Evolutionary conservation across 176 grass and related monocot species (phyloP), one percentile per base, ranked within the genome.

Genomic region (Panicum miliaceum): DNA sequence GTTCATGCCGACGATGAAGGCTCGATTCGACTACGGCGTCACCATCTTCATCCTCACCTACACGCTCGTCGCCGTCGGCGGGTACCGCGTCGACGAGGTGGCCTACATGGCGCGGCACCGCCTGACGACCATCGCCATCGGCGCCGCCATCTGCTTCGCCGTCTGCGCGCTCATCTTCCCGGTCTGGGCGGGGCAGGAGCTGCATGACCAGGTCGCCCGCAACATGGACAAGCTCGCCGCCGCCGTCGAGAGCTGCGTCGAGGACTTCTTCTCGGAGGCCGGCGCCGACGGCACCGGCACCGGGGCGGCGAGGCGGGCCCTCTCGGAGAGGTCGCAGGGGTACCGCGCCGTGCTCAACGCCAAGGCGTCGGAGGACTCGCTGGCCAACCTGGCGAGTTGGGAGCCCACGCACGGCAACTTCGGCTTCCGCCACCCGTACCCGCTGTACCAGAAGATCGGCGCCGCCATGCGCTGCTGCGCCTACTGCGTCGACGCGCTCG

Each of bases 11-110:
- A 86, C 26, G 23, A 78, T 95, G 57, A 88, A 88, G 74, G 73
- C 76, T 3, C 88, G 85, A 7, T 95, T 90, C 71, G 93, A 94
- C 81, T 94, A 94, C n/a, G 88, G 93, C 22, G 68, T 94, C 43
- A 88, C 85, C 50, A 88, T 90, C 38, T 95, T 95, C 69, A 92
- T 92, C 85, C 79, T 92, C 53, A 95, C 90, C 12, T 95, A 88
- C 79, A 88, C 85, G 75, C 38, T 90, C 54, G 75, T 95, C 25
- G 85, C 90, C 3, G 87, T 95, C 50, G 86, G 85, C 0, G 88
- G 90, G 18, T 95, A 95, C 78, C 93, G 90, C 42, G 90, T 92
- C 8, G 80, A 90, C 14, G 74, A 41, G 47, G 81, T 95, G 8
- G 11, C 79, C 32, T 58, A 40, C 12, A 36, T 92, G 82, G 90